phyloP scores from a whole-genome alignment of 2,329 filamentous ascomycete species.

The Fusarium nurragi region DNA sequence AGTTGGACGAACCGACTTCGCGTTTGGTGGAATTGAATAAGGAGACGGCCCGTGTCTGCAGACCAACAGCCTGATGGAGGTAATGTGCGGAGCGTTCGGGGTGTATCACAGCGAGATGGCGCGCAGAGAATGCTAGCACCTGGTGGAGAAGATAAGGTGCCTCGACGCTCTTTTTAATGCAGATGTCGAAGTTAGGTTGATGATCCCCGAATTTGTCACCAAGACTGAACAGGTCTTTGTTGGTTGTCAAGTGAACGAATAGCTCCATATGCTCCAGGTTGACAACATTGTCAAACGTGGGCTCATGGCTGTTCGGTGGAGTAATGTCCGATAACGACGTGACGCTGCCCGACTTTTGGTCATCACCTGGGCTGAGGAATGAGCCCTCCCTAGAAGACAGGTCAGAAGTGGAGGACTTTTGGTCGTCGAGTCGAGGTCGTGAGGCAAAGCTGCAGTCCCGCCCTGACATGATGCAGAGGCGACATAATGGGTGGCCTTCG shows the following conservation, averaged over 20 bases:
- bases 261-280: conserved; percentile 28
- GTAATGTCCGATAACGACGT: not conserved
- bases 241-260: not conserved
- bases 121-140: conserved; percentile 30
- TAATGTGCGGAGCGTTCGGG: not conserved
- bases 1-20: conserved; percentile 8
- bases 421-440: fast-evolving
- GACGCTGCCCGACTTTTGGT: not conserved
- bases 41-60: conserved; percentile 21
- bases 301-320: not conserved
- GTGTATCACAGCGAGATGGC: conserved; percentile 6
- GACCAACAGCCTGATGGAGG: not conserved
- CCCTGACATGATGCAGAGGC: conserved; percentile 11
- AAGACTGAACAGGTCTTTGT: conserved; percentile 6
- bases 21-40: conserved; percentile 15
- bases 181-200: not conserved
- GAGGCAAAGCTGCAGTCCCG: conserved; percentile 26
- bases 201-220: not conserved
- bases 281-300: not conserved
- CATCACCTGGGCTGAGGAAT: fast-evolving
- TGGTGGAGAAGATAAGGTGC: conserved; percentile 26
- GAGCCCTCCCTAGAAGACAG: not conserved
- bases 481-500: conserved; percentile 29
- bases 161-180: not conserved
- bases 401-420: fast-evolving